Evolutionary conservation across 208 protist species (phyloP), one percentile per base, ranked within the genome.

Genomic region (Strigomonas culicis): DNA sequence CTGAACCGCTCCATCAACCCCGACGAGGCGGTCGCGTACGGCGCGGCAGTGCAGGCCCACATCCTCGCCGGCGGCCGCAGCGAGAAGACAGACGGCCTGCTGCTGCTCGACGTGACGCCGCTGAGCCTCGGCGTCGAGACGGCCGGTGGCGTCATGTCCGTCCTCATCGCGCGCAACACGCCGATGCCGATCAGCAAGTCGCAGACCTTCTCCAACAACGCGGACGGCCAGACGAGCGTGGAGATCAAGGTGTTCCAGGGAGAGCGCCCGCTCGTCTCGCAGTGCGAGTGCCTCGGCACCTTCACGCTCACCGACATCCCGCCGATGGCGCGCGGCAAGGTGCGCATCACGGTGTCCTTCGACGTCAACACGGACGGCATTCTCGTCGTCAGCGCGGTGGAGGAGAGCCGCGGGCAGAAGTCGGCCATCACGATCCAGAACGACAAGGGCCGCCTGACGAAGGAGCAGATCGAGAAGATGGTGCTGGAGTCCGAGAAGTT

Each of bases 211-310:
- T 99, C 61, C 96, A 97, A 88, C 21, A 78, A 89, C 17, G 74
- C 94, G 62, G 97, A 99, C 78, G 98, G 99, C 82, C 98, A 99
- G 90, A 73, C 82, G 21, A 97, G 90, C 56, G 98, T 99, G 51
- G 81, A 98, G 53, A 98, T 99, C 67, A 94, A 98, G 82, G 97
- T 99, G n/a, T 99, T 92, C 77, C 98, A 99, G 77, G 99, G 99
- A 59, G 98, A 99, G 88, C 97, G 98, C 27, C 68, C 87, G 17
- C 83, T 97, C 72, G 99, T 98, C 47, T 87, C 89, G 63, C 93
- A 99, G 84, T 99, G 99, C 96, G 98, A 99, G 81, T 81, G 97
- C 7, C 88, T 99, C 13, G 99, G 98, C 32, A 68, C 79, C 47
- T 97, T 97, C 71, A 66, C 77, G 6, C 82, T 97, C 24, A 88